Percentiles rank a stretch among this genome's conserved stretches.
phyloP scores from a whole-genome alignment of 306 rosid species.

The Herpetospermum pedunculosum region DNA sequence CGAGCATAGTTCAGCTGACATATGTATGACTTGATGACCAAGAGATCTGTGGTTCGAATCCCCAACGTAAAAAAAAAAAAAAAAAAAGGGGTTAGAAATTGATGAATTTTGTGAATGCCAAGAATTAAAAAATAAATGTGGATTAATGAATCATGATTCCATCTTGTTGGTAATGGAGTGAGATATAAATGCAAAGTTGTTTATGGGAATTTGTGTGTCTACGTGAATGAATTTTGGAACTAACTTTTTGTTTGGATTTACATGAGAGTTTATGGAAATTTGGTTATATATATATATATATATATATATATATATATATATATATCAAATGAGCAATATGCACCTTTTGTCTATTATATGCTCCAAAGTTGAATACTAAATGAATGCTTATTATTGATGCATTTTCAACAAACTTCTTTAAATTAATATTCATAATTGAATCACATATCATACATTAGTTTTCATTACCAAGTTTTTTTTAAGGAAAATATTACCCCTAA shows the following conservation, averaged over 20 bases:
- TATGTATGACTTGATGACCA: no score
- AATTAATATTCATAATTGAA: not conserved
- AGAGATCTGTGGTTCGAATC: no score
- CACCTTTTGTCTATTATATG: not conserved
- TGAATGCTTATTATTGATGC: not conserved
- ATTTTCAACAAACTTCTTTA: not conserved
- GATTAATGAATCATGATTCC: not conserved
- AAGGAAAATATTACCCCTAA: no score
- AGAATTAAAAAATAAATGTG: not conserved
- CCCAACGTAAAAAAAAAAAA: no score
- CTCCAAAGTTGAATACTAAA: not conserved
- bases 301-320: no score
- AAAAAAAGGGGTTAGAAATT: no score
- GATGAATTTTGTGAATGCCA: not conserved
- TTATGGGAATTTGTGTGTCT: not conserved
- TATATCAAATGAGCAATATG: not conserved
- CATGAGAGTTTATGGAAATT: not conserved
- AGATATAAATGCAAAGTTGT: not conserved
- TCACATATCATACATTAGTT: no score
- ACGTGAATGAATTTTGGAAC: not conserved
- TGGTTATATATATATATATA: not conserved
- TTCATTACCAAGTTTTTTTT: no score
- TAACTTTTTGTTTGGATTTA: not conserved
- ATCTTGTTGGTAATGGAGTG: not conserved
- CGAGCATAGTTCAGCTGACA: no score